Percentiles rank a stretch among this genome's conserved stretches.
Evolutionary conservation across 2,329 filamentous ascomycete species (phyloP).

Genomic region (Dryadomyces quercus-mongolicae): DNA sequence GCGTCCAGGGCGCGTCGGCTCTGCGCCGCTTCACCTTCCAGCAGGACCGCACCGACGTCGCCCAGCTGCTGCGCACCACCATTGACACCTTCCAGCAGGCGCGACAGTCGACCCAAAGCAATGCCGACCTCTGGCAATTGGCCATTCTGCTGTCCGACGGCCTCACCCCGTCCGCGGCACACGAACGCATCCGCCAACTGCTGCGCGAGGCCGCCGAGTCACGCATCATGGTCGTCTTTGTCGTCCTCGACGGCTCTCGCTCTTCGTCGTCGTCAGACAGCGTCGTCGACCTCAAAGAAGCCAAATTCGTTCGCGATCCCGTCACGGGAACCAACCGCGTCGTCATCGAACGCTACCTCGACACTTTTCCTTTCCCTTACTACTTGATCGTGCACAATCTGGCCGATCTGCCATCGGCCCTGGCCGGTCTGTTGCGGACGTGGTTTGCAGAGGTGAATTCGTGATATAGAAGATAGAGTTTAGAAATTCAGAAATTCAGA

Average conservation of each 20-base stretch:
- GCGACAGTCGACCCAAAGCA: no score
- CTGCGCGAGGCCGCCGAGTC: conserved; percentile 84
- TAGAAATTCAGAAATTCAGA: no score
- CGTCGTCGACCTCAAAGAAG: conserved; percentile 82
- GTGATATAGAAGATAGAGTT: background rate
- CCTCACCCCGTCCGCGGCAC: conserved; percentile 69
- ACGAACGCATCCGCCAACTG: conserved; percentile 69
- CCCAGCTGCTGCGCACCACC: conserved; percentile 61
- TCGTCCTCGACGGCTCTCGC: conserved; percentile 65
- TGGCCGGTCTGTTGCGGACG: conserved; percentile 80
- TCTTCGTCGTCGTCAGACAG: conserved; percentile 46
- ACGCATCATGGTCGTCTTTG: conserved; percentile 95
- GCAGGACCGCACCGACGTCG: conserved; percentile 78
- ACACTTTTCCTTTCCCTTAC: conserved; percentile 93
- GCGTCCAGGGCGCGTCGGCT: conserved; percentile 48
- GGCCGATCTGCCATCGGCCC: conserved; percentile 74
- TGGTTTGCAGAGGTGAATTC: conserved; percentile 72
- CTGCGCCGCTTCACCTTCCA: conserved; percentile 76
- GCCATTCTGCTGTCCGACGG: conserved; percentile 90
- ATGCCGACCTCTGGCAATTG: conserved; percentile 81
- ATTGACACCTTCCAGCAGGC: conserved; percentile 75
- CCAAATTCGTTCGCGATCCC: conserved; percentile 59
- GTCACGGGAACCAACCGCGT: conserved; percentile 50
- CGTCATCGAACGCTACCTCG: conserved; percentile 81
- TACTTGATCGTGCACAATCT: conserved; percentile 92